Conservation (phyloP, 2,329 filamentous ascomycete genomes). For the Penicillium sp. region DNA sequence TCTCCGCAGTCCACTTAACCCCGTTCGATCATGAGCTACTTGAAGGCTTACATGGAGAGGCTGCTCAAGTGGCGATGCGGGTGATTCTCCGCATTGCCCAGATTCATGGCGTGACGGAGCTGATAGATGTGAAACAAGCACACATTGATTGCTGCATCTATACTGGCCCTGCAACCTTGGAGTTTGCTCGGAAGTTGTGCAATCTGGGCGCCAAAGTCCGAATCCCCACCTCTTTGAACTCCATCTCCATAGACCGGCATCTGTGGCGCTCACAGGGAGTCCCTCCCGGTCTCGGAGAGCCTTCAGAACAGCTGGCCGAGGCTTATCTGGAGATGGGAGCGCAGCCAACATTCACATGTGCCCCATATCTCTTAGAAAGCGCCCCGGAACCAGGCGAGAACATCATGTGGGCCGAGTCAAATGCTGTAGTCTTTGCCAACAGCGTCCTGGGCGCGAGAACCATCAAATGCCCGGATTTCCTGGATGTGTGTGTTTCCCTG, state of each 20-base stretch:
- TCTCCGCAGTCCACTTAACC: slow-evolving; percentile 16
- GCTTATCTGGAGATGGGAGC: slow-evolving; percentile 42
- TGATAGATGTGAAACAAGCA: slow-evolving; percentile 40
- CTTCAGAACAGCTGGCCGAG: slow-evolving; percentile 34
- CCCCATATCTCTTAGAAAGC: slow-evolving; percentile 40
- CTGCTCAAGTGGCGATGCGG: slow-evolving; percentile 35
- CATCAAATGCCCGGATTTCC: slow-evolving; percentile 45
- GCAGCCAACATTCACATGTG: slow-evolving; percentile 42
- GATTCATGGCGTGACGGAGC: slow-evolving; percentile 29
- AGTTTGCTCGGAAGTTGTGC: slow-evolving; percentile 36
- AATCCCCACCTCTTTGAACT: slow-evolving; percentile 42
- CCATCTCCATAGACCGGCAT: slow-evolving; percentile 42
- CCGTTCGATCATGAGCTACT: slow-evolving; percentile 25
- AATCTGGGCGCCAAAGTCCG: slow-evolving; percentile 33
- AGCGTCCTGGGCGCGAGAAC: slow-evolving; percentile 45
- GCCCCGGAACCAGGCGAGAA: slow-evolving; percentile 37
- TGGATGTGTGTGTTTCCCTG: slow-evolving; percentile 44
- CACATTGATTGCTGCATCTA: slow-evolving; percentile 46
- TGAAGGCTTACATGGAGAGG: slow-evolving; percentile 30
- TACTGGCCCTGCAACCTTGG: slow-evolving; percentile 37
- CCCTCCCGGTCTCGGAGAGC: slow-evolving; percentile 25
- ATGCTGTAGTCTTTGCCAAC: slow-evolving; percentile 46
- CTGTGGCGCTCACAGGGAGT: slow-evolving; percentile 40
- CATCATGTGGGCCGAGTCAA: slow-evolving; percentile 45
- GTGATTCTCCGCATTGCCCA: slow-evolving; percentile 38